Percentiles rank a stretch among this genome's conserved stretches.
These are phyloP conservation scores for Annulohypoxylon stygium DNA, from an alignment of 495 filamentous ascomycete species.

Conservation along the genomic window DNA sequence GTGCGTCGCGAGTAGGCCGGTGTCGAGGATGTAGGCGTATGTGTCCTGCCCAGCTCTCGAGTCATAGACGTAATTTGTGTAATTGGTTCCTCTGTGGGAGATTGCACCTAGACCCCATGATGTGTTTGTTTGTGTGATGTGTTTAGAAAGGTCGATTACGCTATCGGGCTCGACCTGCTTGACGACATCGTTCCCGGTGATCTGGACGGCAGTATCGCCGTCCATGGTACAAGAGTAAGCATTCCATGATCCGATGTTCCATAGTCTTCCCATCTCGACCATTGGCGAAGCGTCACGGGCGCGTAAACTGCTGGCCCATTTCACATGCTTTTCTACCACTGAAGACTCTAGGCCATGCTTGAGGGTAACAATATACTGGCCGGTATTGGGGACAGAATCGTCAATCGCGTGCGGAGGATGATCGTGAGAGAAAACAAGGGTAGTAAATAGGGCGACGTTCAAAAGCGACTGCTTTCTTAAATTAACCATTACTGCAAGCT, in stretches of 20 bases:
- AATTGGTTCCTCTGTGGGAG: conserved; percentile 61
- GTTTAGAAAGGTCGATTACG: conserved; percentile 32
- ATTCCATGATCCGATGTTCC: conserved; percentile 55
- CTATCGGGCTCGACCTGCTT: conserved; percentile 44
- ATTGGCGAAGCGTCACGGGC: conserved; percentile 51
- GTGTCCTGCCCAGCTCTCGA: conserved; percentile 65
- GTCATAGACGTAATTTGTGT: conserved; percentile 70
- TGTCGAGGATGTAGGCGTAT: conserved; percentile 70
- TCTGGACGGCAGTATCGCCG: conserved; percentile 50
- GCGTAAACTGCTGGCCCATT: conserved; percentile 49
- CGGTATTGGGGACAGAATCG: conserved; percentile 48
- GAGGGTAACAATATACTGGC: conserved; percentile 67
- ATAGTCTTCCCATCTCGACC: conserved; percentile 53
- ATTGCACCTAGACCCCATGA: conserved; percentile 71
- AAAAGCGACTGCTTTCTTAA: conserved; percentile 21
- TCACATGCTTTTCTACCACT: conserved; percentile 54
- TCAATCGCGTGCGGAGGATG: background rate
- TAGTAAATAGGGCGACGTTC: background rate
- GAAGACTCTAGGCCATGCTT: conserved; percentile 56
- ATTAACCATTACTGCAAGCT: conserved; percentile 17
- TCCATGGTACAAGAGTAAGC: conserved; percentile 59
- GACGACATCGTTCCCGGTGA: conserved; percentile 56
- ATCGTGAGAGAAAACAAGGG: conserved; percentile 6
- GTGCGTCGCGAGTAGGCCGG: conserved; percentile 66
- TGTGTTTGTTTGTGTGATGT: conserved; percentile 60